Evolutionary conservation across 176 grass and related monocot species (phyloP).

Genomic region (Carex scoparia): DNA sequence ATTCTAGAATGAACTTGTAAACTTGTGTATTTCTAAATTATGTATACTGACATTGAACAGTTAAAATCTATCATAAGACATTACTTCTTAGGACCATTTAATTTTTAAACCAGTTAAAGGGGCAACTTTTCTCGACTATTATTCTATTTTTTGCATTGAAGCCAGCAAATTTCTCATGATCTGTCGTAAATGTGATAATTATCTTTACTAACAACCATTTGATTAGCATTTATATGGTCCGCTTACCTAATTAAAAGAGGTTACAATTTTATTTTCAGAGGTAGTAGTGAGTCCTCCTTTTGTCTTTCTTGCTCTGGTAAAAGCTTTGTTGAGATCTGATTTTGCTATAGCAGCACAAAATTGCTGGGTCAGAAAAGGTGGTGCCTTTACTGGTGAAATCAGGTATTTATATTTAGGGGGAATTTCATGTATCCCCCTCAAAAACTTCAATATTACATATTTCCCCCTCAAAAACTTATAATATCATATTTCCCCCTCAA

Average conservation of each 20-base stretch:
- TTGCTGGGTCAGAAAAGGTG: conserved; percentile 84
- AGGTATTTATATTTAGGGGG: conserved; percentile 35
- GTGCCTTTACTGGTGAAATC: conserved; percentile 89
- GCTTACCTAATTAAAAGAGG: not conserved
- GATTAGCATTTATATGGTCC: not conserved
- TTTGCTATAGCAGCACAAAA: conserved; percentile 79
- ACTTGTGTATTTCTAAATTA: not conserved
- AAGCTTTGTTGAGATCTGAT: conserved; percentile 56
- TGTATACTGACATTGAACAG: not conserved
- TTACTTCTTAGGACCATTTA: not conserved
- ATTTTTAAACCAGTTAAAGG: not conserved
- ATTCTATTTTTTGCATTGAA: not conserved
- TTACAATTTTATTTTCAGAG: conserved; percentile 36
- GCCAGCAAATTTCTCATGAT: not conserved
- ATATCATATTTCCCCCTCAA: no score
- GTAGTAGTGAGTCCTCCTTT: conserved; percentile 89
- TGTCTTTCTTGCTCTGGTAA: conserved; percentile 71
- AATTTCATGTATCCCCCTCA: no score
- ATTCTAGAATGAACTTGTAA: not conserved
- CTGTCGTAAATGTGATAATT: not conserved
- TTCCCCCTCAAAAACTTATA: no score
- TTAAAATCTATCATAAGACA: not conserved
- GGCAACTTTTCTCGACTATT: no score
- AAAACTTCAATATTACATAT: no score
- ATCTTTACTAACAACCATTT: not conserved